Evolutionary conservation across 2,329 filamentous ascomycete species (phyloP), one percentile per base, ranked within the genome.

Genomic region (Hypoxylon rubiginosum): DNA sequence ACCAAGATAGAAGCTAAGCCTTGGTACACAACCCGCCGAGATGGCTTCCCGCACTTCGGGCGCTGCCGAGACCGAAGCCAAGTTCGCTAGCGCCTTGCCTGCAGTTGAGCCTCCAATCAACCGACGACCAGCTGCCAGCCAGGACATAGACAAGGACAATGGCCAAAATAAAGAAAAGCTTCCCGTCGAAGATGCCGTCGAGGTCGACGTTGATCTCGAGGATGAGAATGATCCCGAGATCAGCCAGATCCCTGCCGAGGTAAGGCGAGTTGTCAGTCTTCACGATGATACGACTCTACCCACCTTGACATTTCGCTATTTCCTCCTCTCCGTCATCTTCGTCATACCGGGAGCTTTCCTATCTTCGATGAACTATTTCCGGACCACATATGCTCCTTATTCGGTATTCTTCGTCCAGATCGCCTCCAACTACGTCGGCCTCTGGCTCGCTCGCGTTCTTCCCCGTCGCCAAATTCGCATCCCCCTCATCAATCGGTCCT

Each of bases 391-490:
- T 46, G 84, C 85, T 0, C 83, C 84, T 0, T 90, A 88, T 72
- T 87, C 86, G 0, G 82, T 89, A 51, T 88, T 89, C 73, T 89
- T 90, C 66, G 86, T 89, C 32, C 85, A 87, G 69, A 86, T 88
- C 53, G 85, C 85, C 0, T 85, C 82, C 50, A 86, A 86, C 70
- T 87, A 87, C 60, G 79, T 82, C 10, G 86, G 85, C 1, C 78
- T 82, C 32, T 85, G 85, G 76, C 79, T 88, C 2, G 85, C 85
- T 1, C 81, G 81, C 54, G 73, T 83, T 0, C 75, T 88, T 1
- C 86, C 86, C 0, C 76, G 79, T 1, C 83, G 82, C 77, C 77
- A 77, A 6, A 70, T 88, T 49, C 77, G 76, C 2, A 60, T 87
- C 2, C 85, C 85, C 0, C 79, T 84, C 19, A 84, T 82, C 0